These are phyloP conservation scores for Aureobasidium pullulans DNA, from an alignment of 2,329 filamentous ascomycete species.

Conservation along the genomic window DNA sequence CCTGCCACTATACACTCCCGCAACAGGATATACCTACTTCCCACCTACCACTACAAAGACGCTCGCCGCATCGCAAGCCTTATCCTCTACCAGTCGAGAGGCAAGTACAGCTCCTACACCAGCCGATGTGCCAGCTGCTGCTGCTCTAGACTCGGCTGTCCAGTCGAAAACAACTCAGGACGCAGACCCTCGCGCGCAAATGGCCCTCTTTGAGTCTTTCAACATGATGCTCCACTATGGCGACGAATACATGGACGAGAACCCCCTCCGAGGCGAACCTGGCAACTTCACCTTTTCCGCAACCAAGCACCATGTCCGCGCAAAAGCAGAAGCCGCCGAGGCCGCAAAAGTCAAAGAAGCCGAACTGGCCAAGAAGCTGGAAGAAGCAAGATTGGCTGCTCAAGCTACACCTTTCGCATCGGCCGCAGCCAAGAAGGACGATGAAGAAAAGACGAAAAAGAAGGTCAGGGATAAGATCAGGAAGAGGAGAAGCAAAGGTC, in stretches of 20 bases:
- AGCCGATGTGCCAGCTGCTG: neutral
- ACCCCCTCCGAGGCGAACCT: constrained; percentile 55
- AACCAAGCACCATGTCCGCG: constrained; percentile 36
- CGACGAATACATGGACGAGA: constrained; percentile 58
- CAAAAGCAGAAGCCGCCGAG: constrained; percentile 31
- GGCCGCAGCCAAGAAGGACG: neutral
- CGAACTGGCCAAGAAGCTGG: constrained; percentile 21
- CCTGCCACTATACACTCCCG: constrained; percentile 51
- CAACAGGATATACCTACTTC: constrained; percentile 53
- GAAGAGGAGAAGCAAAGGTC: constrained; percentile 31
- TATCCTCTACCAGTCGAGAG: constrained; percentile 37
- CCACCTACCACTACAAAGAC: constrained; percentile 31
- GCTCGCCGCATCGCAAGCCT: constrained; percentile 28
- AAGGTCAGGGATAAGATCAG: constrained; percentile 23
- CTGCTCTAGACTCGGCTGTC: neutral
- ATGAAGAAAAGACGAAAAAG: constrained; percentile 5
- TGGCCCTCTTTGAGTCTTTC: constrained; percentile 38
- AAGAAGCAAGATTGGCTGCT: constrained; percentile 27
- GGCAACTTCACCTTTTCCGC: constrained; percentile 52
- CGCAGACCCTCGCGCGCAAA: constrained; percentile 27
- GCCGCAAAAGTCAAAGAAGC: constrained; percentile 24
- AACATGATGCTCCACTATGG: constrained; percentile 39
- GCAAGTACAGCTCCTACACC: constrained; percentile 31
- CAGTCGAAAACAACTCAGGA: neutral
- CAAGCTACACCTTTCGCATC: constrained; percentile 12